Conservation (phyloP, 2,329 filamentous ascomycete genomes). For the Venturia pyrina region DNA sequence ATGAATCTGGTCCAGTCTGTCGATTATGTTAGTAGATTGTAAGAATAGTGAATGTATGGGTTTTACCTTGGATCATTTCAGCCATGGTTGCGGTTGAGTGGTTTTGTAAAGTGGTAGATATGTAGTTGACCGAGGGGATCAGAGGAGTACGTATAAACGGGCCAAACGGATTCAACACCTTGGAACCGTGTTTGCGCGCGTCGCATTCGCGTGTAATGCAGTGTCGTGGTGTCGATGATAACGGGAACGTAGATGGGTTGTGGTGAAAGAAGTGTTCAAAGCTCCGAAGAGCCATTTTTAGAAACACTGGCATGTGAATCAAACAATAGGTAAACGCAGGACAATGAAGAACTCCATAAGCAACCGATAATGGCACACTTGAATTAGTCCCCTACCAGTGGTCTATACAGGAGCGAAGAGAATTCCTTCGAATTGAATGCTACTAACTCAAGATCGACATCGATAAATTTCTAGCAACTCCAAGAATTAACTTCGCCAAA, state of each 20-base stretch:
- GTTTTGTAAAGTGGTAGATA: background rate
- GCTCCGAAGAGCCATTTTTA: background rate
- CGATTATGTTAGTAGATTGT: conserved; percentile 3
- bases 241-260: no score
- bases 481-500: background rate
- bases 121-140: background rate
- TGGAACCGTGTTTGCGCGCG: background rate
- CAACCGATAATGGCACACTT: no score
- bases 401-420: no score
- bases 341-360: no score
- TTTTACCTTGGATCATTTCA: conserved; percentile 3
- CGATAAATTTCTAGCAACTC: no score
- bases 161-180: background rate
- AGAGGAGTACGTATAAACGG: background rate
- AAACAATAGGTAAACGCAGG: no score
- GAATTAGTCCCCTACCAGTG: no score
- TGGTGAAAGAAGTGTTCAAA: background rate
- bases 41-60: no score
- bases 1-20: conserved; percentile 13
- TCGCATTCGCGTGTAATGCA: background rate
- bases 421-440: no score
- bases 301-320: no score
- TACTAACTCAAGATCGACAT: no score
- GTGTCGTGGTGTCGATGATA: background rate
- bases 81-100: background rate